phyloP scores from a whole-genome alignment of 140 eudicot species.

The Anethum foeniculum region DNA sequence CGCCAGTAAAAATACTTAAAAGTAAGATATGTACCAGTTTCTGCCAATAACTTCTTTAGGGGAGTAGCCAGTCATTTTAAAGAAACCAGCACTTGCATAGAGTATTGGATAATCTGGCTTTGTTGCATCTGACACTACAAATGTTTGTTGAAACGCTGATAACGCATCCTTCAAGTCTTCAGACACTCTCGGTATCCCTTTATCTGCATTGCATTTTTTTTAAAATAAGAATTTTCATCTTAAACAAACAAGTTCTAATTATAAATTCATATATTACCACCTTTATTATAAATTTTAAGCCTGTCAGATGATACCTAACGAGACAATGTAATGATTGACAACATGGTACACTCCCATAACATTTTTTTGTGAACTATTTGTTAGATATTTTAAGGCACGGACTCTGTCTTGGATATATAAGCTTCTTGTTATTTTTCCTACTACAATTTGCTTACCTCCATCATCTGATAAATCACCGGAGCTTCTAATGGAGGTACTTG shows the following conservation, averaged over 20 bases:
- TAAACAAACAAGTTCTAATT: neutral
- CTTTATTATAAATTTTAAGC: neutral
- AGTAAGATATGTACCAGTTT: slow-evolving; percentile 53
- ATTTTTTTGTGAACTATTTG: neutral
- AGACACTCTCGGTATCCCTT: slow-evolving; percentile 70
- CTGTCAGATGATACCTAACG: neutral
- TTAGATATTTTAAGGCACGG: neutral
- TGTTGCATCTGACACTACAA: slow-evolving; percentile 94
- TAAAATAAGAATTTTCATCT: neutral
- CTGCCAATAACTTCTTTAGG: slow-evolving; percentile 87
- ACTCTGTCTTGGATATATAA: neutral
- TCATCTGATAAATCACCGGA: slow-evolving; percentile 88
- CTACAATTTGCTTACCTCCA: slow-evolving; percentile 22
- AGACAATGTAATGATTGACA: neutral
- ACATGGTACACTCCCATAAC: neutral
- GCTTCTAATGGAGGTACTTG: slow-evolving; percentile 65
- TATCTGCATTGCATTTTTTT: slow-evolving; percentile 27
- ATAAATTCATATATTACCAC: neutral
- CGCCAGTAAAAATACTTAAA: neutral
- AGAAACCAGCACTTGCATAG: slow-evolving; percentile 97
- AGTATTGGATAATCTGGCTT: slow-evolving; percentile 80
- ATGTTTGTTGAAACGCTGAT: slow-evolving; percentile 90
- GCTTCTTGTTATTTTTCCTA: neutral
- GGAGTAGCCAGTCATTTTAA: slow-evolving; percentile 95
- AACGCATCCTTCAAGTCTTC: slow-evolving; percentile 87